Conservation (phyloP, 78 protist species). For the Reticulomyxa filosa region DNA sequence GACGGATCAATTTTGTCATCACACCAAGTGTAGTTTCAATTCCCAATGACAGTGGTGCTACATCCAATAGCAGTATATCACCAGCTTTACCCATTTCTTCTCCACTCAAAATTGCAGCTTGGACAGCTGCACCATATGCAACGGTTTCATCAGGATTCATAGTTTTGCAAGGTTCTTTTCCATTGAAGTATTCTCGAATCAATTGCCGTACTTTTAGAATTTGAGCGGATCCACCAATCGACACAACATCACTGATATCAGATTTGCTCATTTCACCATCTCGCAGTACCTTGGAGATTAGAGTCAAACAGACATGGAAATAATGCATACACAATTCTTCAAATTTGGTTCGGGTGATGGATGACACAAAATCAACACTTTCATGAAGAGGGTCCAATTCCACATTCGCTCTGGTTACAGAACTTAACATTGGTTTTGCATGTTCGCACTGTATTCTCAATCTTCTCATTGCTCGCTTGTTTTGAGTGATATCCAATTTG, state of each 20-base stretch:
- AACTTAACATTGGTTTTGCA: constrained; percentile 42
- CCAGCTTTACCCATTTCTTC: constrained; percentile 10
- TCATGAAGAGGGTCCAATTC: constrained; percentile 61
- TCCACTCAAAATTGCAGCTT: constrained; percentile 84
- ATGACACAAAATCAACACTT: constrained; percentile 66
- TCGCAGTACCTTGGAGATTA: constrained; percentile 31
- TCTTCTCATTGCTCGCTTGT: constrained; percentile 54
- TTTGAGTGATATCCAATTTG: constrained; percentile 36
- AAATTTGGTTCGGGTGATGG: constrained; percentile 70
- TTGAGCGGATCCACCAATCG: constrained; percentile 84
- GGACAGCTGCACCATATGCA: constrained; percentile 99
- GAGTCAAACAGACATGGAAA: constrained; percentile 38
- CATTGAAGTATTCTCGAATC: constrained; percentile 62
- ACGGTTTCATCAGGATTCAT: constrained; percentile 98
- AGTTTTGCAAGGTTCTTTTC: constrained; percentile 45
- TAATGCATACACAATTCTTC: constrained; percentile 56
- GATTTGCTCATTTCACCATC: constrained; percentile 59
- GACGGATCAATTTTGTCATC: constrained; percentile 83
- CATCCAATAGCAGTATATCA: constrained; percentile 82
- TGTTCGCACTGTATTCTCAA: constrained; percentile 75
- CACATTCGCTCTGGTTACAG: constrained; percentile 40
- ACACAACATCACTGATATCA: constrained; percentile 61
- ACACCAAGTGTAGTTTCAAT: constrained; percentile 94
- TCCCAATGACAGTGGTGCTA: constrained; percentile 94
- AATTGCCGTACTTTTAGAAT: constrained; percentile 69